A percentile compares a stretch with the other conserved stretches of the same genome.
Conservation (phyloP, 768 basidiomycete genomes). For the Ramaria sp. region DNA sequence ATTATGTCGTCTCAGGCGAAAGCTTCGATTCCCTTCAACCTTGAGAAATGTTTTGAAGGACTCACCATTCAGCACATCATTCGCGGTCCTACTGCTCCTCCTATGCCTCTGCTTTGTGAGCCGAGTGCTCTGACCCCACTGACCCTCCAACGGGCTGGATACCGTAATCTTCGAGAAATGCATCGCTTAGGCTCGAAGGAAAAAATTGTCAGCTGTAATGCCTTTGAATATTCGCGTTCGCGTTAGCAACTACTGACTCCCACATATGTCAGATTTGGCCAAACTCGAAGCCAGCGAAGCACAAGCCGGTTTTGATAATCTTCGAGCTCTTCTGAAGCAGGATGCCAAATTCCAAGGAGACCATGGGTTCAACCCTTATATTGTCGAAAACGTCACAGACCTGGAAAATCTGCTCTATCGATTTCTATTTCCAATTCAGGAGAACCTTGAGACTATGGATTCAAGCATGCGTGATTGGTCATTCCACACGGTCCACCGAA, state of each 20-base stretch:
- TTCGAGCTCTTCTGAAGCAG: background rate
- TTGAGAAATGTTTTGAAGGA: background rate
- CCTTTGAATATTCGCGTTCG: background rate
- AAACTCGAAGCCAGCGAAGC: background rate
- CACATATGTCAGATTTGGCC: background rate
- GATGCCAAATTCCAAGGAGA: background rate
- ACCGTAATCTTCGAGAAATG: background rate
- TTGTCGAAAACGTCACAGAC: background rate
- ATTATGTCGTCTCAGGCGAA: background rate
- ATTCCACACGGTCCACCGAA: background rate
- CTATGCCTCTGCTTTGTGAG: background rate
- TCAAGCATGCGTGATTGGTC: background rate
- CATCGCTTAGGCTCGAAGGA: background rate
- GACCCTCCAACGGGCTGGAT: background rate
- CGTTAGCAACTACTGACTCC: background rate
- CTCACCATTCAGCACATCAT: background rate
- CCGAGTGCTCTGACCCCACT: background rate
- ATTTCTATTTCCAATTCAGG: background rate
- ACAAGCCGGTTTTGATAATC: background rate
- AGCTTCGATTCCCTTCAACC: background rate
- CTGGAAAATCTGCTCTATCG: constrained; percentile 2
- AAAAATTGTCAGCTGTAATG: background rate
- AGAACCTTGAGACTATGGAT: background rate
- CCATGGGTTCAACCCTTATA: background rate
- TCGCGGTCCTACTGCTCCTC: background rate